Evolutionary conservation across 192 early-diverging fungal genomes (phyloP).

Genomic region (Spizellomyces punctatus): DNA sequence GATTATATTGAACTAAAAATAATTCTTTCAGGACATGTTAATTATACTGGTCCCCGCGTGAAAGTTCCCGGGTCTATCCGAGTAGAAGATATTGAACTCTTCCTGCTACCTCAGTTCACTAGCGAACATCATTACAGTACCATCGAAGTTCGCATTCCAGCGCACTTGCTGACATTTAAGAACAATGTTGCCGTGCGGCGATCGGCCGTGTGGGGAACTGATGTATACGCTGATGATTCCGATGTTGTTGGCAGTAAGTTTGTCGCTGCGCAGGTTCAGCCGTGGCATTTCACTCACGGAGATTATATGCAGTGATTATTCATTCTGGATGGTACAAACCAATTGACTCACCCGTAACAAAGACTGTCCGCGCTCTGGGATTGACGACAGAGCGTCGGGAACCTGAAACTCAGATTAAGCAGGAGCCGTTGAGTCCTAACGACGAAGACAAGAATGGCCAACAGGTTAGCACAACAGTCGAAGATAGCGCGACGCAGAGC

Average conservation of each 20-base stretch:
- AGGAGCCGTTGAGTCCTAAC: neutral
- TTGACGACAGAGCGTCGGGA: too few relatives aligned
- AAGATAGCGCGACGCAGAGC: too few relatives aligned
- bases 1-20: neutral
- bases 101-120: slow-evolving; percentile 53
- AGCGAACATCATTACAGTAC: slow-evolving; percentile 50
- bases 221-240: slow-evolving; percentile 83
- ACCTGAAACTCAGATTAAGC: neutral
- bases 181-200: slow-evolving; percentile 62
- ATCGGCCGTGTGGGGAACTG: slow-evolving; percentile 80
- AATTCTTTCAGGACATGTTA: slow-evolving; percentile 29
- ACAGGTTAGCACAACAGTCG: too few relatives aligned
- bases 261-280: neutral
- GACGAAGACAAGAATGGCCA: too few relatives aligned
- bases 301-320: slow-evolving; percentile 50
- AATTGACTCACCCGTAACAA: slow-evolving; percentile 39
- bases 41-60: slow-evolving; percentile 40
- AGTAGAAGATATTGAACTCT: slow-evolving; percentile 43
- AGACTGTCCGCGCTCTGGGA: neutral
- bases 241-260: slow-evolving; percentile 77
- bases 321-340: slow-evolving; percentile 65
- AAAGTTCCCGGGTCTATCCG: slow-evolving; percentile 28
- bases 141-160: slow-evolving; percentile 69
- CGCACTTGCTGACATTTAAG: slow-evolving; percentile 61
- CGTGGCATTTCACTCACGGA: neutral